These are phyloP conservation scores for Aristolochia californica DNA, from an alignment of 164 flowering plant genomes.

Conservation along the genomic window DNA sequence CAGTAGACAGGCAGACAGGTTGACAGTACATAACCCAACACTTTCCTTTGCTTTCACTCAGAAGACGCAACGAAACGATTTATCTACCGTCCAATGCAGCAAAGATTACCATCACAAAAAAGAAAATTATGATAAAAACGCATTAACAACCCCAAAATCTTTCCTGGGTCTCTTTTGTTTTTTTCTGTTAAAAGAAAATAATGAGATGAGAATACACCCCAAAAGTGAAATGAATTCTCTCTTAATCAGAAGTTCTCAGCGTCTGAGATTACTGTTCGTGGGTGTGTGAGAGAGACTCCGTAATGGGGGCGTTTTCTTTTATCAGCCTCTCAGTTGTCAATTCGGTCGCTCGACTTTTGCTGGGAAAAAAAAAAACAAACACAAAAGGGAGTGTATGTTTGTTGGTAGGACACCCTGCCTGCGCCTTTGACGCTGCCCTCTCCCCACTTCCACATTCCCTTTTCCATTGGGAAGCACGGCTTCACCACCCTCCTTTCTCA, in stretches of 20 bases:
- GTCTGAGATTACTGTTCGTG: not conserved
- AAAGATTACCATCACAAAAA: not conserved
- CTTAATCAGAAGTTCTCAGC: too few relatives aligned
- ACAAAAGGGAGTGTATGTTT: not conserved
- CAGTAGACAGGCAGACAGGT: slow-evolving; percentile 3
- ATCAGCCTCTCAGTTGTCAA: not conserved
- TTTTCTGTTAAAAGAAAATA: too few relatives aligned
- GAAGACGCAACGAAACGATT: not conserved
- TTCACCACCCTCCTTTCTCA: not conserved
- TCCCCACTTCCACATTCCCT: not conserved
- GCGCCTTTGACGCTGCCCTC: slow-evolving; percentile 1
- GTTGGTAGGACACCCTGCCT: slow-evolving; percentile 1
- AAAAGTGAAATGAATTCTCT: too few relatives aligned
- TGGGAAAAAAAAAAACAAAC: not conserved
- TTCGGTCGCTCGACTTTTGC: not conserved
- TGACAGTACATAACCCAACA: slow-evolving; percentile 3
- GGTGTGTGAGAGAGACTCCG: not conserved
- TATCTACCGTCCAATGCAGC: not conserved
- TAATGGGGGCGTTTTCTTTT: not conserved
- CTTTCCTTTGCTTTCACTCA: not conserved
- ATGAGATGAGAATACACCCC: too few relatives aligned
- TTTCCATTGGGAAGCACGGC: not conserved
- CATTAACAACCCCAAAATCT: too few relatives aligned
- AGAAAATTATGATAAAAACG: too few relatives aligned
- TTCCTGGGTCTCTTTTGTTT: too few relatives aligned